A percentile compares a stretch with the other conserved stretches of the same genome.
phyloP scores from a whole-genome alignment of 441 rosid species.

The Omphalea diandra region DNA sequence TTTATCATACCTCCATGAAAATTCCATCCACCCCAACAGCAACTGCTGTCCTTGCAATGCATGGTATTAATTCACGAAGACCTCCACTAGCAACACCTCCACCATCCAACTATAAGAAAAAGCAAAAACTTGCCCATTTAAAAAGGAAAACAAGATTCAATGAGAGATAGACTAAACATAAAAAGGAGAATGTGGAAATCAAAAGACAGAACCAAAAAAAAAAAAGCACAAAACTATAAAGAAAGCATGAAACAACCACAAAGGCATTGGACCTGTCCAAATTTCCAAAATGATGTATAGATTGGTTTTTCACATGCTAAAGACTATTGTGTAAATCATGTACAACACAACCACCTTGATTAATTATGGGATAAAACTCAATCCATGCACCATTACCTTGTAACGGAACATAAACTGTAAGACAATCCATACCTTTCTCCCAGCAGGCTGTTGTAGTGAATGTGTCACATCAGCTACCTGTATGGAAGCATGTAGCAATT shows the following conservation, averaged over 20 bases:
- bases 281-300: background rate
- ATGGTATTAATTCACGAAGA: conserved; percentile 89
- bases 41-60: conserved; percentile 94
- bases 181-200: background rate
- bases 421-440: conserved; percentile 64
- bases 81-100: conserved; percentile 99
- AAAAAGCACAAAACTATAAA: background rate
- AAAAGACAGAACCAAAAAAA: background rate
- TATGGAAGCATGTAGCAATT: conserved; percentile 18
- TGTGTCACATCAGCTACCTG: conserved; percentile 97
- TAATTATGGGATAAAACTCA: conserved; percentile 6
- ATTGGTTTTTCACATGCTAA: background rate
- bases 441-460: conserved; percentile 95
- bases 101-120: conserved; percentile 69
- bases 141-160: conserved; percentile 8
- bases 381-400: conserved; percentile 12
- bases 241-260: background rate
- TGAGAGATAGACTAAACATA: background rate
- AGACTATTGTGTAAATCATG: background rate
- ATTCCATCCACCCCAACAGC: conserved; percentile 97
- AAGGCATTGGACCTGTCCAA: background rate
- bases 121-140: conserved; percentile 20
- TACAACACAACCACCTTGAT: background rate
- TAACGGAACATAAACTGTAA: conserved; percentile 6
- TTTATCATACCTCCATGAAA: conserved; percentile 85